Conservation (phyloP, 106 monocot genomes). For the Acanthochlamys bracteata region DNA sequence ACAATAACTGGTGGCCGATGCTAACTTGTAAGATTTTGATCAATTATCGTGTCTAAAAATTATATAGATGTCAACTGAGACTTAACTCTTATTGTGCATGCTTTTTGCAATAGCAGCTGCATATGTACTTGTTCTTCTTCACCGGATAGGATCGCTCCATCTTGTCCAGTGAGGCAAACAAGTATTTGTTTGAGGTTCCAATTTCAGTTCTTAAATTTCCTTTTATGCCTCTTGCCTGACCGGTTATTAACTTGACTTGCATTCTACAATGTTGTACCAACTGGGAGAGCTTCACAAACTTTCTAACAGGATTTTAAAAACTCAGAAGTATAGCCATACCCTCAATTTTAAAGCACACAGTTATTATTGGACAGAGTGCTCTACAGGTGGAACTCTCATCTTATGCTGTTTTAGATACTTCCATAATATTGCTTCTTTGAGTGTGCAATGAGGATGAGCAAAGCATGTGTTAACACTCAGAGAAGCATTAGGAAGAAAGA, state of each 20-base stretch:
- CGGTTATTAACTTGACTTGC: neutral
- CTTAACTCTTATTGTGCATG: neutral
- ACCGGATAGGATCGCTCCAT: slow-evolving; percentile 41
- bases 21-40: slow-evolving; percentile 59
- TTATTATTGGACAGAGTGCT: slow-evolving; percentile 80
- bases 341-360: slow-evolving; percentile 78
- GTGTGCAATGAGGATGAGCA: slow-evolving; percentile 51
- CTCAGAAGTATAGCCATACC: slow-evolving; percentile 96
- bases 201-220: too few relatives aligned
- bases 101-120: slow-evolving; percentile 46
- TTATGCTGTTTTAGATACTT: slow-evolving; percentile 48
- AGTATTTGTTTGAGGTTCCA: slow-evolving; percentile 19
- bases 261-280: neutral
- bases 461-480: slow-evolving; percentile 27
- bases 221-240: too few relatives aligned
- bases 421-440: slow-evolving; percentile 48
- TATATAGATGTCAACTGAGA: neutral
- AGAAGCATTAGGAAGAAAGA: neutral
- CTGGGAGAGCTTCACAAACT: slow-evolving; percentile 53
- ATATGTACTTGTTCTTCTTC: slow-evolving; percentile 89
- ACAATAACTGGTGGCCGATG: slow-evolving; percentile 99
- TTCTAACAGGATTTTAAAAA: slow-evolving; percentile 77
- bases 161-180: slow-evolving; percentile 35
- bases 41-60: neutral
- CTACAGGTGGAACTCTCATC: slow-evolving; percentile 86